Percentiles rank a stretch among this genome's conserved stretches.
These are phyloP conservation scores for Funneliformis geosporum DNA, from an alignment of 192 early-diverging fungal species.

Conservation along the genomic window DNA sequence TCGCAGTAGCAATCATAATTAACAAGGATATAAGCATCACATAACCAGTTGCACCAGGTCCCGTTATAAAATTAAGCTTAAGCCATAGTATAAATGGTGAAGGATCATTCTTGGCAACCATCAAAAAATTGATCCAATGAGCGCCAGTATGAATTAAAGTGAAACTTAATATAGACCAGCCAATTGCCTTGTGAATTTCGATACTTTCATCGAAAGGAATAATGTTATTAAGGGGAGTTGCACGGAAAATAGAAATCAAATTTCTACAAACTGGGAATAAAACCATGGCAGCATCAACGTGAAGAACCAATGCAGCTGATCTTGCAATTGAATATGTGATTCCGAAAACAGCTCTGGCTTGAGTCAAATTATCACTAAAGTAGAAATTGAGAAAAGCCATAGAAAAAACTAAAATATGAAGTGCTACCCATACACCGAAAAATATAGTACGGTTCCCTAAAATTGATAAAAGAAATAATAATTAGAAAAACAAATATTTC, in stretches of 20 bases:
- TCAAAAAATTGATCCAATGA: constrained; percentile 61
- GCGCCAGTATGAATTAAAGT: constrained; percentile 59
- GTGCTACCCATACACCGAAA: constrained; percentile 57
- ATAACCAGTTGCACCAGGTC: constrained; percentile 70
- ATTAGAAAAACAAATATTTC: not conserved
- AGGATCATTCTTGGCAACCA: constrained; percentile 17
- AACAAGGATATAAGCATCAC: constrained; percentile 62
- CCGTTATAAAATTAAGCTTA: constrained; percentile 43
- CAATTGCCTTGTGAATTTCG: constrained; percentile 72
- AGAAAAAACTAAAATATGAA: constrained; percentile 58
- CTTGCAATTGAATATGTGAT: constrained; percentile 58
- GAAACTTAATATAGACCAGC: constrained; percentile 66
- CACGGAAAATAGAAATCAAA: constrained; percentile 54
- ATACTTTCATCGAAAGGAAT: constrained; percentile 74
- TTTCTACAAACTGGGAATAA: constrained; percentile 85
- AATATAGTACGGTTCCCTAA: constrained; percentile 45
- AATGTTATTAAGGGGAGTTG: constrained; percentile 58
- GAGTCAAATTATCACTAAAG: constrained; percentile 56
- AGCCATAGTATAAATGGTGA: constrained; percentile 35
- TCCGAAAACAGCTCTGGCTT: constrained; percentile 51
- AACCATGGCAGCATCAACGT: constrained; percentile 71
- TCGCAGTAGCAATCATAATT: constrained; percentile 62
- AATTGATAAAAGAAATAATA: constrained; percentile 2
- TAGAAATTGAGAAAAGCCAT: constrained; percentile 63
- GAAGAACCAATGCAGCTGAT: constrained; percentile 66